A percentile compares a stretch with the other conserved stretches of the same genome.
phyloP scores from a whole-genome alignment of 179 eudicot species.

The Vitellaria paradoxa region DNA sequence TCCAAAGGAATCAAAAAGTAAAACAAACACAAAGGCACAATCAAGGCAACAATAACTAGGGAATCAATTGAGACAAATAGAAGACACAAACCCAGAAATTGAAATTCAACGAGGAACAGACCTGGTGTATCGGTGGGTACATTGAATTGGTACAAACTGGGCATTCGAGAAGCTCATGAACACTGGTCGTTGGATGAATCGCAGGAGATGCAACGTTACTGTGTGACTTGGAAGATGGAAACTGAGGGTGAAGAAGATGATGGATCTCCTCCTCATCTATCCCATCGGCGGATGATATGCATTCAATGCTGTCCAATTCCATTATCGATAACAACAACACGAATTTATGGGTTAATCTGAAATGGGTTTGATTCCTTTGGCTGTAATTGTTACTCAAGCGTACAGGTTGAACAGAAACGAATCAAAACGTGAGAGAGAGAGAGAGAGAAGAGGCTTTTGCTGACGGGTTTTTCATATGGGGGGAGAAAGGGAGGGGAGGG shows the following conservation, averaged over 20 bases:
- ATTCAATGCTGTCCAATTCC: constrained; percentile 57
- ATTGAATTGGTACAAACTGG: constrained; percentile 94
- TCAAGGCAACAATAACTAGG: background rate
- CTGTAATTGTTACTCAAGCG: constrained; percentile 8
- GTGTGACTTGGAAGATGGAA: constrained; percentile 41
- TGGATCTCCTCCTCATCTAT: constrained; percentile 56
- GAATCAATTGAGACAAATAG: background rate
- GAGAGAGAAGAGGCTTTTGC: background rate
- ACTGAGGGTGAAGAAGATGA: constrained; percentile 26
- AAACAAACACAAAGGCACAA: background rate
- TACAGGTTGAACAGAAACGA: constrained; percentile 4
- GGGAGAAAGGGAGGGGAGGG: background rate
- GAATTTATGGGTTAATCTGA: background rate
- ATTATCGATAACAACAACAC: constrained; percentile 14
- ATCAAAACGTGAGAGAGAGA: background rate
- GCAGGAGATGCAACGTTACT: constrained; percentile 21
- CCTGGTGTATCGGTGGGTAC: constrained; percentile 98
- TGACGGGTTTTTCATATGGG: too few relatives aligned
- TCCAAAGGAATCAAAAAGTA: background rate
- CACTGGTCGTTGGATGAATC: constrained; percentile 66
- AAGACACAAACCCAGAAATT: background rate
- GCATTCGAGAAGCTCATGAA: constrained; percentile 91
- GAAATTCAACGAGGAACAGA: constrained; percentile 17
- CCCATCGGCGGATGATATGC: constrained; percentile 44
- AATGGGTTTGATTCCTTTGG: constrained; percentile 11